Evolutionary conservation across 495 filamentous ascomycete species (phyloP), one percentile per base, ranked within the genome.

Genomic region (Tuber magnatum): DNA sequence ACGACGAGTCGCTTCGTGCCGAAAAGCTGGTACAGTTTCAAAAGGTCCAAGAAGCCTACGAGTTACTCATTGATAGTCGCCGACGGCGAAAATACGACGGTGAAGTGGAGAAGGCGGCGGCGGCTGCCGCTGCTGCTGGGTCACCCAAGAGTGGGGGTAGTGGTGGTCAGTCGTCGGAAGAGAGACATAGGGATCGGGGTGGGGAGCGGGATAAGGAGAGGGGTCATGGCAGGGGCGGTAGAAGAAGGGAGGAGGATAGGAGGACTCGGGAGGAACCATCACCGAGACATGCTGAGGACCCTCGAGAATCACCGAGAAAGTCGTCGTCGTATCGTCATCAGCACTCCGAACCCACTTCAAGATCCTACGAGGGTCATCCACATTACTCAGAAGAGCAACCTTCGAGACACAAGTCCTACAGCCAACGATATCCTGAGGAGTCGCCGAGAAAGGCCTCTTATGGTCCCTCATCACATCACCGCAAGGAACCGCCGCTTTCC

Each of bases 11-110:
- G 41, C 85, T 87, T 73, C 90, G 90, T 74, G 85, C 85, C 72
- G 84, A 88, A 77, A 95, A 94, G 82, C 88, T 90, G 74, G 90
- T 92, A 74, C 89, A 97, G 85, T 99, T 97, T 83, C 93, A 97
- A 84, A 91, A 90, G 83, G 93, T 98, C 44, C 94, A 97, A 83
- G 88, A 94, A 77, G 93, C 95, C 69, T 99, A 96, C 83, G 95
- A 98, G 84, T 86, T 96, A 22, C 88, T 99, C 68, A 93, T 90
- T 81, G 92, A 97, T 82, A 91, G 94, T 41, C 85, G 84, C 4
- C 88, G 89, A 75, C 87, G 93, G 77, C 79, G 85, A 71, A 89
- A 88, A 75, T 96, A 97, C 84, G 93, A 99, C 83, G 89, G 92
- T 43, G 88, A 91, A 82, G 86, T 91, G 56, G 88, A 86, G 80